Conservation (phyloP, 225 moss, liverwort and hornwort species). For the Bryum argenteum region DNA sequence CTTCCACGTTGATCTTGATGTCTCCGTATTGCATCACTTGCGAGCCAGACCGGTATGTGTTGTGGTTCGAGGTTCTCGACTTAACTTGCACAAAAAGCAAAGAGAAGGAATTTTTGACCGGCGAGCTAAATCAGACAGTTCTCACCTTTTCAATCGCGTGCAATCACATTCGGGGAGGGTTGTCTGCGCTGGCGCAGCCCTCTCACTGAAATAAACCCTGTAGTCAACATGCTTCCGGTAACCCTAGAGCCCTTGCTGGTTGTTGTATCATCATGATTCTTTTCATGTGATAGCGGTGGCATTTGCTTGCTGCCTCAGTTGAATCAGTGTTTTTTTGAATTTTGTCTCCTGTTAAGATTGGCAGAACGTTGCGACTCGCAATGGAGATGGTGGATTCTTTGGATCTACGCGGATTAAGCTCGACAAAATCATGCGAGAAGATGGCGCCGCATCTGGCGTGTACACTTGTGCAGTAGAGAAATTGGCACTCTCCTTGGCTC, state of each 20-base stretch:
- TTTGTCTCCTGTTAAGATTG: neutral
- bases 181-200: too few species aligned
- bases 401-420: slow-evolving; percentile 78
- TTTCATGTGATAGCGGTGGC: neutral
- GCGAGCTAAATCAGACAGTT: too few species aligned
- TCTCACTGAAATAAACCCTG: too few species aligned
- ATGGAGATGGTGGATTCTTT: slow-evolving; percentile 50
- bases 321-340: neutral
- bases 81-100: slow-evolving; percentile 64
- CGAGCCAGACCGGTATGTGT: slow-evolving; percentile 85
- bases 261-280: neutral
- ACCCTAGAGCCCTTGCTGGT: neutral
- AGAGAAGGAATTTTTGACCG: too few species aligned
- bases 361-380: slow-evolving; percentile 35
- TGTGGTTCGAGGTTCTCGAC: slow-evolving; percentile 87
- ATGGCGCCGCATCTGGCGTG: slow-evolving; percentile 76
- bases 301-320: neutral
- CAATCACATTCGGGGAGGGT: too few species aligned
- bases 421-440: slow-evolving; percentile 71
- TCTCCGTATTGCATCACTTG: slow-evolving; percentile 99
- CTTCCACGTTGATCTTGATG: slow-evolving; percentile 54
- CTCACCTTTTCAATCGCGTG: too few species aligned
- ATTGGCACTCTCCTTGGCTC: slow-evolving; percentile 69
- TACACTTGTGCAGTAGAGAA: slow-evolving; percentile 77
- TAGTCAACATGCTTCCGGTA: slow-evolving; percentile 40